These are phyloP conservation scores for Epichloe amarillans DNA, from an alignment of 2,329 filamentous ascomycete genomes.

Conservation along the genomic window DNA sequence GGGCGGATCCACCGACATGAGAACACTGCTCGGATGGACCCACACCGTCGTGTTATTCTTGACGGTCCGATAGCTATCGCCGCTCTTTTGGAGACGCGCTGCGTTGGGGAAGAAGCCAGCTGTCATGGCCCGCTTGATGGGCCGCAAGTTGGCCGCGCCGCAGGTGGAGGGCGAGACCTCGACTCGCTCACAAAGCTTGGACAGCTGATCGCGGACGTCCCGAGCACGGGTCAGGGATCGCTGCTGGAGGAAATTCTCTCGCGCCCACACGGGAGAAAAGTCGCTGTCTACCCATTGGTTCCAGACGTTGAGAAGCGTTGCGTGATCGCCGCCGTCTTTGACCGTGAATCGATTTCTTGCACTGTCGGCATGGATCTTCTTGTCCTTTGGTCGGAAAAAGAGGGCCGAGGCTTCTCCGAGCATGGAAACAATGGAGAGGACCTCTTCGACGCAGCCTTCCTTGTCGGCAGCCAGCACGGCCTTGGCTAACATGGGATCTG, in stretches of 20 bases:
- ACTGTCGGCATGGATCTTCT: constrained; percentile 90
- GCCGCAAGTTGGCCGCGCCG: constrained; percentile 54
- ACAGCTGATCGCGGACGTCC: constrained; percentile 84
- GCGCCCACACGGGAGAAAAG: constrained; percentile 75
- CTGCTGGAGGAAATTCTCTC: constrained; percentile 90
- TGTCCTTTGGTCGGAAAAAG: constrained; percentile 93
- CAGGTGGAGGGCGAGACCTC: constrained; percentile 62
- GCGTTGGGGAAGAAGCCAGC: constrained; percentile 93
- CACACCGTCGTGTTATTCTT: constrained; percentile 83
- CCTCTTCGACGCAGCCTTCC: constrained; percentile 85
- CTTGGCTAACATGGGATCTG: constrained; percentile 83
- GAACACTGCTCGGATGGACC: constrained; percentile 76
- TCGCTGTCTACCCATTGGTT: constrained; percentile 91
- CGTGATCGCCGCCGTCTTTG: constrained; percentile 80
- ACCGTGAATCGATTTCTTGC: constrained; percentile 80
- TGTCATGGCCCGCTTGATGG: constrained; percentile 78
- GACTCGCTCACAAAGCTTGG: constrained; percentile 83
- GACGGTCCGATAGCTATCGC: constrained; percentile 80
- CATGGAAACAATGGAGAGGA: constrained; percentile 90
- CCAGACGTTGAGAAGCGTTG: constrained; percentile 84
- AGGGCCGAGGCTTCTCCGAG: constrained; percentile 75
- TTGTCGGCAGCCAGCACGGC: constrained; percentile 78
- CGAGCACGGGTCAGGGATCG: constrained; percentile 76
- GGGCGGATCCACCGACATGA: constrained; percentile 65
- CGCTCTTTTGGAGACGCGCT: constrained; percentile 67